These are phyloP conservation scores for Uronychia setigera DNA, from an alignment of 73 alveolate species.

Conservation along the genomic window DNA sequence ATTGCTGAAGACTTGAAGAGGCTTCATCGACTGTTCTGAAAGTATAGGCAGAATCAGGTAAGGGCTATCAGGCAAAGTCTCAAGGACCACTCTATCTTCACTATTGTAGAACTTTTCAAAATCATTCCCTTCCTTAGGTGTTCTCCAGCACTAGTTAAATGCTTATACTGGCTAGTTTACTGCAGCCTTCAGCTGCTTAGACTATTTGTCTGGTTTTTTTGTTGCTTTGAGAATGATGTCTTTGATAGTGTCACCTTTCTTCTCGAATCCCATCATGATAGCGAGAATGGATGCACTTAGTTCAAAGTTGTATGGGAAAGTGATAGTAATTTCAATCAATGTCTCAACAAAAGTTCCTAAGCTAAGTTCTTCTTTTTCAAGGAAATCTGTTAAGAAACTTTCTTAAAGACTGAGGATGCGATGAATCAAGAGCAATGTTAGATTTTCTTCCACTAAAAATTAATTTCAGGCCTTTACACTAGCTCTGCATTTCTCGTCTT, in stretches of 20 bases:
- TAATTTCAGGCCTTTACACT: neutral
- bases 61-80: neutral
- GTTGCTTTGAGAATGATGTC: neutral
- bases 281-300: neutral
- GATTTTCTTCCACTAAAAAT: neutral
- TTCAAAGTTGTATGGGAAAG: neutral
- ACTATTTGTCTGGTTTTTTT: neutral
- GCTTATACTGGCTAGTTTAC: neutral
- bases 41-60: neutral
- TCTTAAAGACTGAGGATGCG: neutral
- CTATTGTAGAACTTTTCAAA: neutral
- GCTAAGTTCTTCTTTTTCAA: neutral
- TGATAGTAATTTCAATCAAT: neutral
- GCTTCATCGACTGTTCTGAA: neutral
- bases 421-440: neutral
- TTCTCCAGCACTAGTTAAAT: neutral
- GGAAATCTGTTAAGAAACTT: neutral
- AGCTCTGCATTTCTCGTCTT: neutral
- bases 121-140: neutral
- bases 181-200: neutral
- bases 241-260: neutral
- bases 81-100: neutral
- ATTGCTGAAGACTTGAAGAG: neutral
- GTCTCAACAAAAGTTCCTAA: neutral
- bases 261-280: neutral